phyloP scores from a whole-genome alignment of 2,329 filamentous ascomycete genomes.

The Sphaerulina vaccinii region DNA sequence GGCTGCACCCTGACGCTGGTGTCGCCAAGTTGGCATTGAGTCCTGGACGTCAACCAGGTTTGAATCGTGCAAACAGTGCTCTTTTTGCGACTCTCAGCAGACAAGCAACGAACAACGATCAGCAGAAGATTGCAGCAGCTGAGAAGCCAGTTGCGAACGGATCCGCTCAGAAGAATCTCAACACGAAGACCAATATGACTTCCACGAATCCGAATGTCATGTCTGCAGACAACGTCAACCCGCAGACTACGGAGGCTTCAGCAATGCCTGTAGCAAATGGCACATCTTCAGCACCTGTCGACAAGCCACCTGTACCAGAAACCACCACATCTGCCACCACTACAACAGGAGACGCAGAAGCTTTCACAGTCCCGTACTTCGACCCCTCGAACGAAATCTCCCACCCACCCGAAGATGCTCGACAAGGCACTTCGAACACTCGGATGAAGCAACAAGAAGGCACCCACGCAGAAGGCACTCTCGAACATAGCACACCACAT shows the following conservation, averaged over 20 bases:
- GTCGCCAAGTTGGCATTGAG: slow-evolving; percentile 30
- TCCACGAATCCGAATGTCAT: slow-evolving; percentile 4
- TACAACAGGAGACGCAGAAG: slow-evolving; percentile 23
- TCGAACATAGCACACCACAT: slow-evolving; percentile 46
- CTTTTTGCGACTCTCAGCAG: slow-evolving; percentile 17
- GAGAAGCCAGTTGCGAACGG: slow-evolving; percentile 10
- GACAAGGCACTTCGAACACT: slow-evolving; percentile 44
- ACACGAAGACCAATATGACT: slow-evolving; percentile 1
- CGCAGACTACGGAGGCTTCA: slow-evolving; percentile 6
- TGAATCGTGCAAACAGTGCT: slow-evolving; percentile 24
- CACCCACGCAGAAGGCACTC: slow-evolving; percentile 47
- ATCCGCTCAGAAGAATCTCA: background rate
- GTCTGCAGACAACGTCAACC: slow-evolving; percentile 6
- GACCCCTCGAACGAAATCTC: slow-evolving; percentile 36
- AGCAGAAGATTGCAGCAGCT: background rate
- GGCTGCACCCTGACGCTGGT: slow-evolving; percentile 34
- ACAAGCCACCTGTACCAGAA: slow-evolving; percentile 17
- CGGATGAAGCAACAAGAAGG: slow-evolving; percentile 43
- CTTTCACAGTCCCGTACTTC: slow-evolving; percentile 30
- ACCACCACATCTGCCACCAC: slow-evolving; percentile 11
- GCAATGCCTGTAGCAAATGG: slow-evolving; percentile 3
- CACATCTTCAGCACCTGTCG: slow-evolving; percentile 4
- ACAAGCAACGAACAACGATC: slow-evolving; percentile 9
- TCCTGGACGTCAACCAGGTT: slow-evolving; percentile 27
- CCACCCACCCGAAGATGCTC: slow-evolving; percentile 37